Evolutionary conservation across 2,329 filamentous ascomycete genomes (phyloP), one percentile per base, ranked within the genome.

Genomic region (Aspergillus sp.): DNA sequence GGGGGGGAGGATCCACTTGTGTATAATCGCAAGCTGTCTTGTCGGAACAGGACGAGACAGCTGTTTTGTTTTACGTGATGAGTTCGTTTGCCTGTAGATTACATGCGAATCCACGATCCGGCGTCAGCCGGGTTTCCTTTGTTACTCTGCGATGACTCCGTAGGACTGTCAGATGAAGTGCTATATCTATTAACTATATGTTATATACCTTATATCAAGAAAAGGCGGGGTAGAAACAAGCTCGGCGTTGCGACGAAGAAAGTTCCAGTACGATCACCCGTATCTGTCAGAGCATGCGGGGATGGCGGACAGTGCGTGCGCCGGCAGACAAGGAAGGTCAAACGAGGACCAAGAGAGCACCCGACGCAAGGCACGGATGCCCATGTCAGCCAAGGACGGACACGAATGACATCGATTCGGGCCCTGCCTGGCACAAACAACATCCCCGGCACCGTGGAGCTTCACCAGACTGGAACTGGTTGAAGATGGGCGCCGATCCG

Each of bases 71-170:
- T 22, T 50, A 60, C 52, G 56, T 65, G 62, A 64, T 61, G 60
- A 56, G 59, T 59, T 58, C 62, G 59, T 62, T 62, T 63, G 60
- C 56, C 61, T 67, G 65, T 68, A 68, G 63, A 68, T 65, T 68
- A 68, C 64, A 61, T 59, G 59, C 60, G 62, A 60, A 63, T 65
- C 57, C 62, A 65, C 55, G 57, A 64, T 59, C 54, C 52, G 63
- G 64, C 65, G 50, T 38, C 55, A 50, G 55, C 58, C 57, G 60
- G 63, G 48, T 48, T 59, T 58, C 46, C 50, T 60, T 58, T 66
- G 64, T 67, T 60, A 16, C 33, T 44, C 14, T 45, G 16, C 33
- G 24, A 45, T 4, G 22, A 22, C 22, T 22, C 7, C 7, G 22
- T 22, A 22, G 22, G 22, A 7, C 26, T 8, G 26, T 30, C 26